Base-by-base conservation (phyloP, 371 early-diverging fungal species). In the Mucor lusitanicus region DNA sequence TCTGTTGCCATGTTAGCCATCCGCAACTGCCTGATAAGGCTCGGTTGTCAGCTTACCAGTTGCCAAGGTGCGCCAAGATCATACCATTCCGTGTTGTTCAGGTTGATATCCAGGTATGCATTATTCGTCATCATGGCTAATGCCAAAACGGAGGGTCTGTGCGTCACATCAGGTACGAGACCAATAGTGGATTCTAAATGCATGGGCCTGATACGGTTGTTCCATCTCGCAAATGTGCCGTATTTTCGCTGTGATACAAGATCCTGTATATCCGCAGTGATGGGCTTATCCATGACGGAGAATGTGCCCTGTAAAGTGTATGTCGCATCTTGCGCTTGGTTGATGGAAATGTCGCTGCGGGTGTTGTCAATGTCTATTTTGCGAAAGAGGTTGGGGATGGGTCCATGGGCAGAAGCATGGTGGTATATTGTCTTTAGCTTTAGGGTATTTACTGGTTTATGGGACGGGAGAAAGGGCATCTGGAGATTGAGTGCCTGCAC, bases 121-220 rank as follows among this genome's bases (percentile, higher is more conserved):
- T 95, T 89, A 54, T 81, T 84, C 2, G 90, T 87, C 94, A 95
- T 94, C 61, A 80, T 72, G n/a, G 92, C 94, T 27, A 95, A 64
- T 17, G 83, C 70, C 12, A 89, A 65, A 15, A 95, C 82, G 0
- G 94, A 92, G 21, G 77, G 66, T 33, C 88, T 84, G 68, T 95
- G 89, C 0, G 86, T 86, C 12, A 88, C 79, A 76, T 96, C 87
- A 9, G 97, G 97, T 27, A 91, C 65, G 0, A 71, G 23, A 15
- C 55, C 73, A 9, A 64, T 33, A 21, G 74, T 42, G 40, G 75
- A 21, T 40, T 75, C 74, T 61, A 73, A 50, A 35, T 66, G 40
- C 59, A 59, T 62, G 7, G 63, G 58, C 33, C 58, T 57, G 8
- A 46, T 23, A 12, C 25, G 54, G 6, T 54, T 21, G 23, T 44